Base-by-base conservation (phyloP, 108 stramenopile genomes). In the Aurantiochytrium sp. region DNA sequence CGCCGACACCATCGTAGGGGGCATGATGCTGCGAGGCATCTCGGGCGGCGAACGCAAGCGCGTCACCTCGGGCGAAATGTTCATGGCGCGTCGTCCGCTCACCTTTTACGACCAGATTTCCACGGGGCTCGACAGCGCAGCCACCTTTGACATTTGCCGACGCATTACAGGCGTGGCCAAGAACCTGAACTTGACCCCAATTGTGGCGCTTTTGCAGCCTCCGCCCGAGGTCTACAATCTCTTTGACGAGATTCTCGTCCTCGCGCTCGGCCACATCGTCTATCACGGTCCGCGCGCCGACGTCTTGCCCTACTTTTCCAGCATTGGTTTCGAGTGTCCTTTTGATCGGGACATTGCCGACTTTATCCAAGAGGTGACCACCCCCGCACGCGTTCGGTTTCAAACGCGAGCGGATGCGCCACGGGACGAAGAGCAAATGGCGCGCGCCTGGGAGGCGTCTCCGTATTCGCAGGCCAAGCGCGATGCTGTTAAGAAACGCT, bases 151-250 rank as follows among this genome's bases (percentile, higher is more conserved):
- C 88, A 96, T 97, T 87, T 90, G 94, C 89, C 10, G 58, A 16
- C 90, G 93, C 53, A 57, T 95, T 44, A 72, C 94, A 16, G 89
- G 88, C 16, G 72, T 91, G 4, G 73, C 73, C n/a, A 47, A 53
- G 51, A 83, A n/a, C 23, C 73, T 83, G 6, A 83, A 91, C 58
- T 87, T 89, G 5, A 89, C 91, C 14, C 91, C 92, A 19, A 90
- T 97, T 21, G 92, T 97, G 14, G 92, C 95, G 5, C 93, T 97
- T 57, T 93, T 97, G 4, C 96, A 97, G 88, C 97, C 97, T 25
- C 96, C 96, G 2, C 97, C 97, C 4, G 97, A 97, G 91, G 96
- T 96, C 21, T 96, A 95, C 55, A 95, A 95, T 55, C 92, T 97
- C 59, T 97, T 97, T 91, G 97, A 97, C 87, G 96, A 97, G 59